These are phyloP conservation scores for Xylaria sp. DNA, from an alignment of 2,329 filamentous ascomycete genomes.

Conservation along the genomic window DNA sequence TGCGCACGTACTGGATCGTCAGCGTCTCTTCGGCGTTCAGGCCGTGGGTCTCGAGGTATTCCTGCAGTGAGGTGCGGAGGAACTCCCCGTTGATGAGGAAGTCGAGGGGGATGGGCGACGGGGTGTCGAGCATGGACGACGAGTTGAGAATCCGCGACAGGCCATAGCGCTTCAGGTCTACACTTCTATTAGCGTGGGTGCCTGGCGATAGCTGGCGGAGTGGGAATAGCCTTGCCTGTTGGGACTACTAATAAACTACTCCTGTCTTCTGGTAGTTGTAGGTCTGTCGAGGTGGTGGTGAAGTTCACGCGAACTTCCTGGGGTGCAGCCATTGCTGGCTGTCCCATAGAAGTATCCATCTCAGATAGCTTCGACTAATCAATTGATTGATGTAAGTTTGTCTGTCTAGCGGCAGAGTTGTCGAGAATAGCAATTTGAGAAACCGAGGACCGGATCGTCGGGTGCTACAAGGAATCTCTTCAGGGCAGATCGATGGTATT, in stretches of 20 bases:
- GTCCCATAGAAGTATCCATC: slow-evolving; percentile 46
- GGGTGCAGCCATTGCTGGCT: slow-evolving; percentile 46
- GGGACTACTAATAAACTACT: slow-evolving; percentile 72
- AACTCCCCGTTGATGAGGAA: slow-evolving; percentile 96
- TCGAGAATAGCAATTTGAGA: slow-evolving; percentile 8
- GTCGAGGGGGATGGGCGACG: slow-evolving; percentile 81
- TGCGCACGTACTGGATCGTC: slow-evolving; percentile 92
- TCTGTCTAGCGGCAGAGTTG: neutral
- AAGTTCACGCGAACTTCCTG: slow-evolving; percentile 74
- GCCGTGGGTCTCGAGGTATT: slow-evolving; percentile 87
- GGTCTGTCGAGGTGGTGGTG: slow-evolving; percentile 70
- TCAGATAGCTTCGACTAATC: neutral
- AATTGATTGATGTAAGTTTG: neutral
- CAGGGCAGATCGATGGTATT: neutral
- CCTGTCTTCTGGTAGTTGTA: slow-evolving; percentile 68
- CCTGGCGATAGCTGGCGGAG: neutral
- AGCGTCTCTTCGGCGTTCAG: slow-evolving; percentile 90
- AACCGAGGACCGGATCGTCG: neutral
- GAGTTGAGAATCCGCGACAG: slow-evolving; percentile 77
- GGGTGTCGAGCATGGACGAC: slow-evolving; percentile 74
- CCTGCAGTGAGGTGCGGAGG: slow-evolving; percentile 87
- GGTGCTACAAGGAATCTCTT: neutral
- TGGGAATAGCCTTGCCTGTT: slow-evolving; percentile 57
- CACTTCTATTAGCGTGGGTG: slow-evolving; percentile 25
- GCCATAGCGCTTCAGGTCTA: slow-evolving; percentile 76